These are phyloP conservation scores for Yamadazyma siamensis DNA, from an alignment of 1,139 yeast species.

Conservation along the genomic window DNA sequence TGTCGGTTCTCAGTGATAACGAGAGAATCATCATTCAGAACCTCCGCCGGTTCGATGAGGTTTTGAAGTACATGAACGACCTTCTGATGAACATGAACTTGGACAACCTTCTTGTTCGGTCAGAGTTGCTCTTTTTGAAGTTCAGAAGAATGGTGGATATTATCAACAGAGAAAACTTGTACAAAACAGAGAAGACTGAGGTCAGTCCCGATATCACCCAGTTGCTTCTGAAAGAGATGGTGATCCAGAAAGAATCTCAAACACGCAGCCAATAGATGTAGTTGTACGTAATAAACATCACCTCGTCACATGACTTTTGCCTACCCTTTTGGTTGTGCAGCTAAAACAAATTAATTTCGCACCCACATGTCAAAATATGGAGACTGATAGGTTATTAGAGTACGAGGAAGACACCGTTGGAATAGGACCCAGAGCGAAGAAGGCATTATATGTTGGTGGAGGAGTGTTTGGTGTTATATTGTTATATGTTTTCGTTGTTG, in stretches of 20 bases:
- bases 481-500: constrained; percentile 31
- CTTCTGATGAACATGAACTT: constrained; percentile 72
- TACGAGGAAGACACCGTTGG: constrained; percentile 11
- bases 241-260: constrained; percentile 66
- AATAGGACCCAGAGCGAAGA: constrained; percentile 17
- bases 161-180: constrained; percentile 56
- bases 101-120: constrained; percentile 70
- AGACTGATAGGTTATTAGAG: too few relatives aligned
- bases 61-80: constrained; percentile 89
- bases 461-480: constrained; percentile 16
- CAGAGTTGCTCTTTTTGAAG: constrained; percentile 76
- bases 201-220: constrained; percentile 49
- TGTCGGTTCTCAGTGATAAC: constrained; percentile 84
- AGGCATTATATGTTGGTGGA: constrained; percentile 12
- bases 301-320: too few relatives aligned
- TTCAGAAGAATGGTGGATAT: constrained; percentile 77
- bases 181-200: constrained; percentile 15
- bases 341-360: too few relatives aligned
- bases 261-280: too few relatives aligned
- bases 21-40: constrained; percentile 75
- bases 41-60: constrained; percentile 80
- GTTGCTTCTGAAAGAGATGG: constrained; percentile 55
- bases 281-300: too few relatives aligned
- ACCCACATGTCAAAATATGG: background rate
- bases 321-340: too few relatives aligned